Conservation (phyloP, 2,329 filamentous ascomycete genomes). For the Lecanoromycetidae sp. region DNA sequence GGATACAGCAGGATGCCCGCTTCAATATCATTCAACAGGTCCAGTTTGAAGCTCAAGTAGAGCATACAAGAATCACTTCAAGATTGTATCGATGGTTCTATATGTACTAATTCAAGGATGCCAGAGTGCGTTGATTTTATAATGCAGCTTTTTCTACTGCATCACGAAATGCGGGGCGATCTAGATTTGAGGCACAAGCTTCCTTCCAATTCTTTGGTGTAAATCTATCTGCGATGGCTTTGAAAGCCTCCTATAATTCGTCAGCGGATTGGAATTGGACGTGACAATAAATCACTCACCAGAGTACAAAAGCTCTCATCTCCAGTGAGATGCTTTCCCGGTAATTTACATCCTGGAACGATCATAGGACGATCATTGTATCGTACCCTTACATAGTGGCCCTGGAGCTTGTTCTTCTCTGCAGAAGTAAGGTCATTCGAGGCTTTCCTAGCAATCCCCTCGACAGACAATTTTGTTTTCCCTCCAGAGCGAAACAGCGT, state of each 20-base stretch:
- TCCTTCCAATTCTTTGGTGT: slow-evolving; percentile 68
- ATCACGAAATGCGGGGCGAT: slow-evolving; percentile 39
- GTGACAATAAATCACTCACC: slow-evolving; percentile 34
- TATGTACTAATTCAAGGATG: too few species aligned
- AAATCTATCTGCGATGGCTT: slow-evolving; percentile 79
- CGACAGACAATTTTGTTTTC: slow-evolving; percentile 6
- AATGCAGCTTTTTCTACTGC: slow-evolving; percentile 29
- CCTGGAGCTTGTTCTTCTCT: slow-evolving; percentile 51
- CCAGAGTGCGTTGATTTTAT: slow-evolving; percentile 18
- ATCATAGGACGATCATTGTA: slow-evolving; percentile 80
- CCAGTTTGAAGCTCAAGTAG: too few species aligned
- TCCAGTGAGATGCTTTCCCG: slow-evolving; percentile 72
- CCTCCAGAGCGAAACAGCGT: not conserved
- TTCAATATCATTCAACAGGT: too few species aligned
- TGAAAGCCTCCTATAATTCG: slow-evolving; percentile 62
- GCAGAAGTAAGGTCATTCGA: slow-evolving; percentile 42
- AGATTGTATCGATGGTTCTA: too few species aligned
- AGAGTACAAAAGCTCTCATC: slow-evolving; percentile 86
- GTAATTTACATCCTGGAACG: slow-evolving; percentile 65
- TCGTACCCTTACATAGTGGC: slow-evolving; percentile 76
- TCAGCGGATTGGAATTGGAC: slow-evolving; percentile 5
- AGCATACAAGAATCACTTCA: too few species aligned
- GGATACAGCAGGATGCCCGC: too few species aligned
- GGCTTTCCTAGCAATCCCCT: slow-evolving; percentile 47
- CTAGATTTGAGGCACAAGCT: slow-evolving; percentile 48